Evolutionary conservation across 768 basidiomycete genomes (phyloP), one percentile per base, ranked within the genome.

Genomic region (Termitomyces sp.): DNA sequence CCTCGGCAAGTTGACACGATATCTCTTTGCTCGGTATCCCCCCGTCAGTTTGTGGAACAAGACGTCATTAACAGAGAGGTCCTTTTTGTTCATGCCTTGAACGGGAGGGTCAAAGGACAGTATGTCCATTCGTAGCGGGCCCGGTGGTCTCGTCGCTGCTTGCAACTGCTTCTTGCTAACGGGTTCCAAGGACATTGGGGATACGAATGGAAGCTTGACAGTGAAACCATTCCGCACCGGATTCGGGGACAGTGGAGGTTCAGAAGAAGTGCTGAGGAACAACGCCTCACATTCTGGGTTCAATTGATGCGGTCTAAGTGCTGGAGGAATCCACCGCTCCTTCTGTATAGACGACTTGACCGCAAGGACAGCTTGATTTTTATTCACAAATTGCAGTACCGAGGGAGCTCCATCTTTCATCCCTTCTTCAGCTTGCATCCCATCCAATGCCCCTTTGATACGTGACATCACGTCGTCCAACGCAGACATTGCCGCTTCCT

Each of bases 381-480:
- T 55, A 62, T 72, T 64, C 49, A 57, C 51, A 11, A 71, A 71
- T 44, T 60, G 42, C 19, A 60, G 37, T 12, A 49, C 49, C 33
- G 38, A 53, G 14, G 55, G 47, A 35, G 53, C 23, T 64, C 65
- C 52, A 30, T 74, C 75, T 58, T 71, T 72, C 21, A 64, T 57
- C 26, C 64, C 46, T 44, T 79, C 79, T 44, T 62, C 69, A 21
- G 75, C 71, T 56, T 85, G 86, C 83, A 88, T 87, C 31, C 77
- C 79, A 65, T 83, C 80, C 55, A 94, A 64, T 14, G 86, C 91
- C 33, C 89, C 91, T 64, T 86, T 93, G 64, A 94, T 92, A 42
- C 91, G 82, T 6, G 88, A 89, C 81, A 94, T 91, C 28, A 84
- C 81, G 65, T 94, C 89, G 64, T 90, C 84, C 59, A 93, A 71